Evolutionary conservation across 129 eudicot genomes (phyloP).

Genomic region (Rutidosis leptorrhynchoides): DNA sequence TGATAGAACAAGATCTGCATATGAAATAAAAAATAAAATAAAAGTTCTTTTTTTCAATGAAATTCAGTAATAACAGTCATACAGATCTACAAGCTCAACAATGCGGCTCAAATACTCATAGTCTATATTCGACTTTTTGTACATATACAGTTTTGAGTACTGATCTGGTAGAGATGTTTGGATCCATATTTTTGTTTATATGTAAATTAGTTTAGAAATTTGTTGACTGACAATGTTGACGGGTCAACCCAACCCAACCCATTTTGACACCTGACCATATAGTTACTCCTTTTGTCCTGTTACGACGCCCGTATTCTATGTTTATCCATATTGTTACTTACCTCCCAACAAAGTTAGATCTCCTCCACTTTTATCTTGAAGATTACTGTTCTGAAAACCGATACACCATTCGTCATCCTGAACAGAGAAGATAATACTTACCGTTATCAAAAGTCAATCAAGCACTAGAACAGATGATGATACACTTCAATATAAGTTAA

Average conservation of each 20-base stretch:
- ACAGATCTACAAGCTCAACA: background rate
- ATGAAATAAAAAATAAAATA: background rate
- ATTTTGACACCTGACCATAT: background rate
- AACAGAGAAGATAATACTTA: conserved; percentile 9
- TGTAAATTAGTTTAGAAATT: background rate
- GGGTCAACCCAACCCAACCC: background rate
- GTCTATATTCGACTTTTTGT: background rate
- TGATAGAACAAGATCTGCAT: conserved; percentile 69
- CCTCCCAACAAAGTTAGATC: conserved; percentile 85
- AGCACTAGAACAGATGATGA: background rate
- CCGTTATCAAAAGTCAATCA: background rate
- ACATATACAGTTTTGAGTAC: background rate
- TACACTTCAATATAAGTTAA: background rate
- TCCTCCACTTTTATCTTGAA: conserved; percentile 58
- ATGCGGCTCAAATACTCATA: background rate
- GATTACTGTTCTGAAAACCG: conserved; percentile 75
- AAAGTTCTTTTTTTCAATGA: background rate
- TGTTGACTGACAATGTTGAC: background rate
- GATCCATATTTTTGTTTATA: background rate
- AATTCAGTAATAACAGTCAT: background rate
- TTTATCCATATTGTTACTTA: conserved; percentile 14
- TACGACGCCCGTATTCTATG: background rate
- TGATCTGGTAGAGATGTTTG: too few relatives aligned
- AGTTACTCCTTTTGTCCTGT: background rate
- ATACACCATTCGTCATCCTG: conserved; percentile 71